Evolutionary conservation across 75 land plant species (phyloP).

Genomic region (Picea glauca): DNA sequence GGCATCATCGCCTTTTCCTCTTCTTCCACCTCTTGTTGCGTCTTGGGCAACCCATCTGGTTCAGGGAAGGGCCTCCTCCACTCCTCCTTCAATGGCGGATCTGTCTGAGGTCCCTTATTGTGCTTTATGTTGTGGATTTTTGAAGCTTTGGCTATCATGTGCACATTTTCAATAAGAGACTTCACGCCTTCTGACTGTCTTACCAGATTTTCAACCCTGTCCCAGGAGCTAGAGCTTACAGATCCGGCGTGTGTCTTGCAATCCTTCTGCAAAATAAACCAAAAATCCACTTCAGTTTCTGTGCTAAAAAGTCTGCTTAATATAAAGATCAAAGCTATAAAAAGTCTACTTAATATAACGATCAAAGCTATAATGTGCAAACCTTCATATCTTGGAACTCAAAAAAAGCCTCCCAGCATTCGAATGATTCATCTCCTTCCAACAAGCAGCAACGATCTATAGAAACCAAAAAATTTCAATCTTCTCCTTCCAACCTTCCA

Average conservation of each 20-base stretch:
- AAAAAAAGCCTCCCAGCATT: constrained; percentile 81
- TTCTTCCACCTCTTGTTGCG: constrained; percentile 33
- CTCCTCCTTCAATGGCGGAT: constrained; percentile 2
- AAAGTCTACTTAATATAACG: no score
- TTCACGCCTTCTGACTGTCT: constrained; percentile 64
- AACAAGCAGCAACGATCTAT: constrained; percentile 70
- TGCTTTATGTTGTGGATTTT: constrained; percentile 12
- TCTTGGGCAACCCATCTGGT: constrained; percentile 65
- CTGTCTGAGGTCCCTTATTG: constrained; percentile 2
- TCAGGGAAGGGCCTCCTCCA: constrained; percentile 33
- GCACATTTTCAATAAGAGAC: constrained; percentile 51
- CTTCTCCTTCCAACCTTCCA: constrained; percentile 44
- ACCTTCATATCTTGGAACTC: constrained; percentile 89
- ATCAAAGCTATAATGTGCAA: neutral
- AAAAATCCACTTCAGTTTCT: no score
- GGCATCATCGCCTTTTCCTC: constrained; percentile 64
- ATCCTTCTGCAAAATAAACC: constrained; percentile 14
- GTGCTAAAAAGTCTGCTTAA: neutral
- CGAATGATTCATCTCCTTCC: constrained; percentile 79
- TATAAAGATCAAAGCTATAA: neutral
- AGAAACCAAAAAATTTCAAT: neutral
- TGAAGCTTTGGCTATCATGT: constrained; percentile 34
- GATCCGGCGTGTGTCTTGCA: constrained; percentile 13
- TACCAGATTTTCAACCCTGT: constrained; percentile 60
- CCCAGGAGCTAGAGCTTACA: constrained; percentile 40